Evolutionary conservation across 768 basidiomycete species (phyloP), one percentile per base, ranked within the genome.

Genomic region (Tulasnella sp.): DNA sequence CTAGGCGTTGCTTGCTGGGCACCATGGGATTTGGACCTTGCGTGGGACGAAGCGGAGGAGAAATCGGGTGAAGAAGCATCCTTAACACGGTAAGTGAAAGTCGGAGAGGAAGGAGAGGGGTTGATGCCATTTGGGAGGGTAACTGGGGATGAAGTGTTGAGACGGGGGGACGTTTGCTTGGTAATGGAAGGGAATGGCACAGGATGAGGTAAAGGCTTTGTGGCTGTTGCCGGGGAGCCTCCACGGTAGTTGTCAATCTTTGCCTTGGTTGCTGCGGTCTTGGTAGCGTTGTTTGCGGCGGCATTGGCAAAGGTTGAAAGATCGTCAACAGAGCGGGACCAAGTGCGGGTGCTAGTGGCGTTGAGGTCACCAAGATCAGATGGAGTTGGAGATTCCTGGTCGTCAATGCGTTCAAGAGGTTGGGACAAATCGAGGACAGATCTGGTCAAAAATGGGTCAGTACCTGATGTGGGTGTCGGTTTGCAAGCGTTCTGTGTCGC

Each of bases 311-410:
- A 57, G 7, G 40, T 43, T n/a, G 59, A 40, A 17, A 89, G 75
- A 66, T 90, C 86, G 65, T 89, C 86, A 19, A 79, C 85, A 5
- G 84, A 87, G 65, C 73, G 80, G 23, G 85, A 86, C 86, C 86
- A 89, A 11, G 75, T 76, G 66, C 79, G 83, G 63, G 79, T 76
- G 0, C 84, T 83, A 8, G 86, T 79, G 48, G 67, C 71, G 41
- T 83, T 79, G 48, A 88, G 73, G 68, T 88, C 86, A 3, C 15
- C 72, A 68, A 48, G 69, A 65, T 65, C 39, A 49, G 71, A 57
- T 68, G 59, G 29, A 66, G 60, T 31, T 61, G 51, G 12, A 63
- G 58, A 3, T 64, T 62, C 25, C 17, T 66, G 60, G 41, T 58
- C 55, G 34, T 57, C 60, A 63, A 49, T 54, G 11, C 73, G 72